Conservation (phyloP, 352 stramenopile genomes). For the Phytophthora nicotianae region DNA sequence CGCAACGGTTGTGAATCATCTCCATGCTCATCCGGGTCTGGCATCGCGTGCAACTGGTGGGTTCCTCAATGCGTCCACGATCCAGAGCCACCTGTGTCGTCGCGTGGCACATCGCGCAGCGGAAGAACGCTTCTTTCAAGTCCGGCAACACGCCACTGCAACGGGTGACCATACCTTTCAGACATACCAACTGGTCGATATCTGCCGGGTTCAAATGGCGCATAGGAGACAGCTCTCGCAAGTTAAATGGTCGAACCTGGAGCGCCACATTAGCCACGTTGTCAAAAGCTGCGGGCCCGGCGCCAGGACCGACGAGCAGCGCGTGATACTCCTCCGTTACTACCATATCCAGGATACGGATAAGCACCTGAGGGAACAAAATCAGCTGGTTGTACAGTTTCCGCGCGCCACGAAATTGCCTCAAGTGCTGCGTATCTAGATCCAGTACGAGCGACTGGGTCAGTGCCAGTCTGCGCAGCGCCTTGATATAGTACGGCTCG, state of each 20-base stretch:
- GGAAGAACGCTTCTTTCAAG: slow-evolving; percentile 98
- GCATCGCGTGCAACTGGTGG: slow-evolving; percentile 89
- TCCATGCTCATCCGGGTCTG: slow-evolving; percentile 93
- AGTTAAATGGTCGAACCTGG: slow-evolving; percentile 97
- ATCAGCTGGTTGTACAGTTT: slow-evolving; percentile 97
- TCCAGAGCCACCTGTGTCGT: slow-evolving; percentile 94
- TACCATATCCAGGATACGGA: slow-evolving; percentile 97
- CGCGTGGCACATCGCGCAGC: slow-evolving; percentile 94
- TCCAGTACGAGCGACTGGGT: slow-evolving; percentile 90
- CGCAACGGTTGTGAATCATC: slow-evolving; percentile 97
- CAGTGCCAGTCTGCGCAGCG: slow-evolving; percentile 73
- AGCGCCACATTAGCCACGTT: slow-evolving; percentile 65
- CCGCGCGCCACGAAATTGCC: slow-evolving; percentile 75
- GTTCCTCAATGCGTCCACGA: slow-evolving; percentile 96
- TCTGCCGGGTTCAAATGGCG: slow-evolving; percentile 96
- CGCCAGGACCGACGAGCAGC: slow-evolving; percentile 39
- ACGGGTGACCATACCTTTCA: slow-evolving; percentile 99
- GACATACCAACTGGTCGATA: slow-evolving; percentile 96
- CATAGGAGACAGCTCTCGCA: slow-evolving; percentile 94
- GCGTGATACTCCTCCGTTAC: slow-evolving; percentile 91
- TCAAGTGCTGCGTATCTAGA: slow-evolving; percentile 92
- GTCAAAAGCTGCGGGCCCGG: slow-evolving; percentile 44
- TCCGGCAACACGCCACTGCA: slow-evolving; percentile 97
- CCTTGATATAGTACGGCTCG: slow-evolving; percentile 80
- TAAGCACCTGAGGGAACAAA: slow-evolving; percentile 95